Evolutionary conservation across 768 basidiomycete species (phyloP), one percentile per base, ranked within the genome.

Genomic region (Fistulinella prunicolor): DNA sequence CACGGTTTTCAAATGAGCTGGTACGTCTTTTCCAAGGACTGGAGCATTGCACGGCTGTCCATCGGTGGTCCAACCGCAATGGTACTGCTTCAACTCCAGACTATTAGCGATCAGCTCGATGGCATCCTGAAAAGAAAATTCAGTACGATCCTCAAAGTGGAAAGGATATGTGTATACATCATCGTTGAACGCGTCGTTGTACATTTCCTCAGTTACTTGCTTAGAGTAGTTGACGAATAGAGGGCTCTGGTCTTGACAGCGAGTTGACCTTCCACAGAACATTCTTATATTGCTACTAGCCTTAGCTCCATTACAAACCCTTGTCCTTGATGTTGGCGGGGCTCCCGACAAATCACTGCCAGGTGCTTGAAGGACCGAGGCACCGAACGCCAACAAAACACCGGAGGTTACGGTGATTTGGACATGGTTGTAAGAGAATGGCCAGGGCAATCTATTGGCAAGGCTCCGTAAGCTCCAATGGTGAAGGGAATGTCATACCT

Each of bases 21-120:
- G 22, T 24, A 63, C 6, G 3, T 64, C 61, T 10, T 37, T 23
- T 13, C 63, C 63, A 1, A 2, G 23, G n/a, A 65, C 34, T 1
- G 0, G 5, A 12, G 26, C 9, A 22, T 48, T 43, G 21, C 63
- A 64, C 1, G 21, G 19, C 3, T 8, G 5, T 1, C 61, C 61
- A 9, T 61, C 24, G 19, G 10, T 19, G 0, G 0, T 14, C 63
- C 62, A 63, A 1, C 10, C 32, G 7, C 62, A 63, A 7, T 0
- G 8, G n/a, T 51, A 50, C 4, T 16, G 8, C 14, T 29, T 55
- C 6, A 49, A 4, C 0, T 9, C 50, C 0, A 48, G 26, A 1
- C 32, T 46, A 17, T 47, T 38, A 1, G 55, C 47, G 13, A 62
- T n/a, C 14, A 63, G 10, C 0, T 55, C 36, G 30, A 49, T 51